Percentiles rank a stretch among this genome's conserved stretches.
phyloP scores from a whole-genome alignment of 108 stramenopile genomes.

The Pseudonitzschia pungens region DNA sequence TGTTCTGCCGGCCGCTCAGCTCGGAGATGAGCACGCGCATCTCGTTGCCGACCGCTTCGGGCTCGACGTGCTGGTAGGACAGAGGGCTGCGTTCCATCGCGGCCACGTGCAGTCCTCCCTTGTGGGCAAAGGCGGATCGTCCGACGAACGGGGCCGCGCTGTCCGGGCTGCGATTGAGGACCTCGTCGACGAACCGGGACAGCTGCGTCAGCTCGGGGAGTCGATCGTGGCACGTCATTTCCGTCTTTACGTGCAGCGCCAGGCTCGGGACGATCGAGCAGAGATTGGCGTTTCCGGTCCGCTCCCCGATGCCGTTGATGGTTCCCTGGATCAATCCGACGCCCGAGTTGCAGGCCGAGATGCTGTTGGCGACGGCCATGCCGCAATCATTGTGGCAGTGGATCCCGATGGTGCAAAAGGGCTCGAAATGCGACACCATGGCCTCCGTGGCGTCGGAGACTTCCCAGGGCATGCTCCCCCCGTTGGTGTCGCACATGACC shows the following conservation, averaged over 20 bases:
- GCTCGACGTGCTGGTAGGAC: slow-evolving; percentile 91
- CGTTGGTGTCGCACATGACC: slow-evolving; percentile 96
- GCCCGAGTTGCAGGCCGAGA: slow-evolving; percentile 75
- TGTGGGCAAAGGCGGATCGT: slow-evolving; percentile 92
- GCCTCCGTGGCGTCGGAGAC: slow-evolving; percentile 48
- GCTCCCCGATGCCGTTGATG: slow-evolving; percentile 91
- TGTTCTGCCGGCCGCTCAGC: slow-evolving; percentile 88
- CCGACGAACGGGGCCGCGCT: slow-evolving; percentile 82
- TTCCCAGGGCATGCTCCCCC: slow-evolving; percentile 93
- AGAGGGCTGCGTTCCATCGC: slow-evolving; percentile 83
- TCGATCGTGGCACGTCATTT: slow-evolving; percentile 58
- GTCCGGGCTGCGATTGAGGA: slow-evolving; percentile 76
- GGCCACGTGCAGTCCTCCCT: slow-evolving; percentile 93
- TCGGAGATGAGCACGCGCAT: slow-evolving; percentile 84
- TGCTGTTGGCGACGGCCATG: slow-evolving; percentile 90
- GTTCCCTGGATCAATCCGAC: slow-evolving; percentile 89
- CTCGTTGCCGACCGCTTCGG: slow-evolving; percentile 82
- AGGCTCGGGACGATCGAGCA: slow-evolving; percentile 82
- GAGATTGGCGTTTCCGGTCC: slow-evolving; percentile 94
- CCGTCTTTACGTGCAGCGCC: slow-evolving; percentile 69
- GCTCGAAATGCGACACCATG: slow-evolving; percentile 48
- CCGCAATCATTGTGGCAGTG: slow-evolving; percentile 95
- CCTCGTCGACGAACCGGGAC: slow-evolving; percentile 89
- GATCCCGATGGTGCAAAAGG: slow-evolving; percentile 66
- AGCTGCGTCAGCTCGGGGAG: slow-evolving; percentile 72